Evolutionary conservation across 768 basidiomycete species (phyloP), one percentile per base, ranked within the genome.

Genomic region (Mrakia blollopis): DNA sequence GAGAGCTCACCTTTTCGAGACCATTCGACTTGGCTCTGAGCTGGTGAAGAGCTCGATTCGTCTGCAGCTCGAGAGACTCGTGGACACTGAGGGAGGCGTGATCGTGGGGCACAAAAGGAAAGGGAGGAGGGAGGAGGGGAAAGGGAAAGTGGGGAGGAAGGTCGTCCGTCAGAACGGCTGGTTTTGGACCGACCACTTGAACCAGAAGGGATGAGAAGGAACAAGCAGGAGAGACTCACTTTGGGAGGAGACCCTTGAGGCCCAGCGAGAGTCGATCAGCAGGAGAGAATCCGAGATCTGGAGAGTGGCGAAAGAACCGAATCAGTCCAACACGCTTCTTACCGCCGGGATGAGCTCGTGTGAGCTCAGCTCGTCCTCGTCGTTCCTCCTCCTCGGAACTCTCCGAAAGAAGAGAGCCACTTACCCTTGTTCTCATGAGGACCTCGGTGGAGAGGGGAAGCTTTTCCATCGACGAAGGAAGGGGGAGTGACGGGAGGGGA

Each of bases 1-100:
- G 88, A 81, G 89, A 94, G 81, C 92, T 91, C 84, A 96, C 91
- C 85, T 92, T 91, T 82, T 94, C 92, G 67, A 73, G 72, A 2
- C 30, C 37, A 13, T 32, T 32, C 23, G 50, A 25, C 67, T 77
- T 77, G 1, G 76, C 47, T 25, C 76, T 39, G 47, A 77, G 71
- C 67, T 78, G 76, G 39, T 21, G 18, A 16, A 78, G 63, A 8
- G 77, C 77, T 57, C 77, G 72, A 16, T 37, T 63, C 28, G 32
- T 54, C 62, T 78, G 72, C 14, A 32, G 35, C 2, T 25, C 60
- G 41, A 77, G 35, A 0, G 61, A 44, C 69, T 77, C 76, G 37
- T 54, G 61, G 14, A 69, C 71, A 39, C 76, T 77, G 70, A 25
- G 9, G 52, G 65, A 16, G 18, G 18, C 60, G 37, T 47, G 21